Conservation (phyloP, 2,329 filamentous ascomycete genomes). For the Diaporthe vaccinii region DNA sequence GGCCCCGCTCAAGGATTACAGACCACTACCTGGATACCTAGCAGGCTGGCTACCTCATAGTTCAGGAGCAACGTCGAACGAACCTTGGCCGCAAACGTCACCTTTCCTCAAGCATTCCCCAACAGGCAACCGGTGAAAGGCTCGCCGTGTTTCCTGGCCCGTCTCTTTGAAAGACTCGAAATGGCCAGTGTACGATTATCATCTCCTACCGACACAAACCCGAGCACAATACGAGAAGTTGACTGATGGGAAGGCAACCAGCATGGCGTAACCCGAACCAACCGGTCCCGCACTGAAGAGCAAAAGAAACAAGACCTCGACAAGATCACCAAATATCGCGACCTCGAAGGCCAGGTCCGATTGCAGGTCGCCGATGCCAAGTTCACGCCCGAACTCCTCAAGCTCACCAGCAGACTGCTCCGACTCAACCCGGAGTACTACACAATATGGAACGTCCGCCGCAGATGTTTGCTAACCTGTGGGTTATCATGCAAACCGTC, state of each 20-base stretch:
- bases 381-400: constrained; percentile 70
- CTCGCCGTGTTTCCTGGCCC: background rate
- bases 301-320: constrained; percentile 78
- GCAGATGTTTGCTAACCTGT: constrained; percentile 73
- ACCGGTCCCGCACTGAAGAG: constrained; percentile 75
- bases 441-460: constrained; percentile 91
- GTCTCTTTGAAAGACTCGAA: constrained; percentile 9
- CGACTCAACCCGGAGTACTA: constrained; percentile 89
- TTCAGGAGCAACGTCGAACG: background rate
- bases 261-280: constrained; percentile 86
- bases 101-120: background rate
- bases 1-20: background rate
- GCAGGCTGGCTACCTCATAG: background rate
- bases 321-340: constrained; percentile 82
- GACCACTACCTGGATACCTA: background rate
- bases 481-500: constrained; percentile 68
- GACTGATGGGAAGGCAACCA: constrained; percentile 54
- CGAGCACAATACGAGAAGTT: constrained; percentile 31
- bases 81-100: constrained; percentile 17
- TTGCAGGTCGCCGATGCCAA: constrained; percentile 69
- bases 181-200: constrained; percentile 41
- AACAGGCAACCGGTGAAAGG: constrained; percentile 17
- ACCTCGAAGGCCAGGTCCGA: constrained; percentile 77
- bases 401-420: constrained; percentile 79
- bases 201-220: constrained; percentile 1